Percentiles rank a stretch among this genome's conserved stretches.
These are phyloP conservation scores for Coelastrella sp. DNA, from an alignment of 139 green algal species.

Conservation along the genomic window DNA sequence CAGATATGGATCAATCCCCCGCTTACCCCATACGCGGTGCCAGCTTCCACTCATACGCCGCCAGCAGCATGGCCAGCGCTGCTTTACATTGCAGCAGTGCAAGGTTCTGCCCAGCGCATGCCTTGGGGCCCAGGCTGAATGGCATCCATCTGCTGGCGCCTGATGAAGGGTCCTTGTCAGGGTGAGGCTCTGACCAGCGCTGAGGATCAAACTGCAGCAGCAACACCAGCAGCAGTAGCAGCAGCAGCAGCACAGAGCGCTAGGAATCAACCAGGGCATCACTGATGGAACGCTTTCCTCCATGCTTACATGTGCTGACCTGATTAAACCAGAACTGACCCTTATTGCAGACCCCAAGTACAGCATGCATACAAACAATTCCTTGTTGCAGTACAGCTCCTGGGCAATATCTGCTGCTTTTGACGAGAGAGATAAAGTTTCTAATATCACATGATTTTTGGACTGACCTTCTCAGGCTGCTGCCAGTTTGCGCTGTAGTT, in stretches of 20 bases:
- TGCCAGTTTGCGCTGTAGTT: slow-evolving; percentile 34
- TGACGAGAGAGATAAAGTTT: too few relatives aligned
- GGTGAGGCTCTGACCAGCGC: slow-evolving; percentile 27
- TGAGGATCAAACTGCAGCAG: slow-evolving; percentile 27
- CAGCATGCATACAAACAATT: neutral
- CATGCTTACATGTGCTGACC: too few relatives aligned
- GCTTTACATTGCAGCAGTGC: slow-evolving; percentile 19
- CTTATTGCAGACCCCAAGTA: neutral
- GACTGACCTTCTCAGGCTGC: slow-evolving; percentile 16
- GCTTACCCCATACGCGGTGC: slow-evolving; percentile 28
- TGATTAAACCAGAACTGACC: too few relatives aligned
- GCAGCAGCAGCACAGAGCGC: neutral
- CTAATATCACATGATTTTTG: too few relatives aligned
- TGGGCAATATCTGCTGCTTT: neutral
- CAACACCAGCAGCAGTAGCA: neutral
- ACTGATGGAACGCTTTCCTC: neutral
- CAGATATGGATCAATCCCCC: neutral
- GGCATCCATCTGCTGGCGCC: slow-evolving; percentile 13
- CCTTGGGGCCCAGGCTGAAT: slow-evolving; percentile 40
- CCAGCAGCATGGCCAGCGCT: slow-evolving; percentile 22
- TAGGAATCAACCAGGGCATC: too few relatives aligned
- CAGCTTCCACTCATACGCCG: slow-evolving; percentile 10
- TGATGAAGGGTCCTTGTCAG: slow-evolving; percentile 3
- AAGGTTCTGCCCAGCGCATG: slow-evolving; percentile 34
- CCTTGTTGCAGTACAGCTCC: neutral